Conservation (phyloP, 495 filamentous ascomycete genomes). For the Penicillium lagena region DNA sequence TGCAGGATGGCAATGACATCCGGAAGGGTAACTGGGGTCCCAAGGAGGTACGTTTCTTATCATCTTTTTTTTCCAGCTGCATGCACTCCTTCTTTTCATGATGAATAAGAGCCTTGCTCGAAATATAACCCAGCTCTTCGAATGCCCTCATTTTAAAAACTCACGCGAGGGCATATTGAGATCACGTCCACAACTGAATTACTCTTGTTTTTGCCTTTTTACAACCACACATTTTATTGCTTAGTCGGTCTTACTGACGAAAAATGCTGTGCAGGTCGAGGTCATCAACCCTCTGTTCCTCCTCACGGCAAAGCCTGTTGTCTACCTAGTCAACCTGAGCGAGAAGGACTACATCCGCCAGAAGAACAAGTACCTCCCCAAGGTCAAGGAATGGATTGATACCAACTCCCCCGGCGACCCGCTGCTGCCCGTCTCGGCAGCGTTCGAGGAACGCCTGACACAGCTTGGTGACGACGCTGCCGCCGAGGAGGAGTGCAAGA, state of each 20-base stretch:
- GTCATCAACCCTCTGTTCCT: conserved; percentile 95
- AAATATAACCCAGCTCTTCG: conserved; percentile 99
- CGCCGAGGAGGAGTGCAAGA: conserved; percentile 84
- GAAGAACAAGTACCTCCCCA: conserved; percentile 97
- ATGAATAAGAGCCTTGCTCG: conserved; percentile 99
- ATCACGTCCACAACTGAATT: conserved; percentile 58
- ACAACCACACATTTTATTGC: conserved; percentile 8
- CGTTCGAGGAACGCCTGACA: conserved; percentile 87
- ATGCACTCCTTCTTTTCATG: conserved; percentile 50
- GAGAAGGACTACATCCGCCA: conserved; percentile 97
- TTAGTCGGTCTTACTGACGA: conserved; percentile 23
- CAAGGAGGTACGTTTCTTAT: conserved; percentile 76
- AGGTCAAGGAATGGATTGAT: conserved; percentile 92
- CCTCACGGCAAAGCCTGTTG: conserved; percentile 92
- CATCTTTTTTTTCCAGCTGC: conserved; percentile 10
- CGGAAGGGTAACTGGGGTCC: conserved; percentile 81
- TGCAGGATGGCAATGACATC: conserved; percentile 87
- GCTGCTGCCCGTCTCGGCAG: conserved; percentile 86
- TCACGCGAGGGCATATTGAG: conserved; percentile 77
- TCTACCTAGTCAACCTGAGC: conserved; percentile 94
- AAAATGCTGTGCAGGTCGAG: conserved; percentile 62
- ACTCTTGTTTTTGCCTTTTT: conserved; percentile 12
- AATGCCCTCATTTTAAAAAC: conserved; percentile 63
- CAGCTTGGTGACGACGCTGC: conserved; percentile 69
- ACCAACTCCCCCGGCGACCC: conserved; percentile 79